Conservation (phyloP, 257 asterid species). For the Nicotiana benthamiana region DNA sequence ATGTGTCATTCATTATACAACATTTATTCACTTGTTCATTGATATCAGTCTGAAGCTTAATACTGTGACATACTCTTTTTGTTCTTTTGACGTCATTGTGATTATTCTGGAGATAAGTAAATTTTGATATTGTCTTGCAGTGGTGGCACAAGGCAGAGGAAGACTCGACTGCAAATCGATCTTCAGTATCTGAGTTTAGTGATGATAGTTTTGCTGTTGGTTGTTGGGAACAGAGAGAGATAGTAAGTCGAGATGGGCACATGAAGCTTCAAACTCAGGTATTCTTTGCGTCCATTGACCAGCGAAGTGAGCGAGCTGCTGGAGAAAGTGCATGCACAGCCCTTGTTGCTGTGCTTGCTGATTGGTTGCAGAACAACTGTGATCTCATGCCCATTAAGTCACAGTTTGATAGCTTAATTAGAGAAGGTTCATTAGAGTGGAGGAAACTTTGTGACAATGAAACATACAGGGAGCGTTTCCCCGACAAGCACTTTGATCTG, state of each 20-base stretch:
- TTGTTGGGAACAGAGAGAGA: constrained; percentile 77
- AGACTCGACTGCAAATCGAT: constrained; percentile 41
- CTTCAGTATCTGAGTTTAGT: constrained; percentile 82
- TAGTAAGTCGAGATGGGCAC: constrained; percentile 73
- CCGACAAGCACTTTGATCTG: constrained; percentile 92
- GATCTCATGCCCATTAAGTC: constrained; percentile 83
- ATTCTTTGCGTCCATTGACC: constrained; percentile 93
- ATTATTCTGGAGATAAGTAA: not conserved
- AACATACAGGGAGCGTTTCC: constrained; percentile 50
- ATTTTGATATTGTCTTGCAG: constrained; percentile 32
- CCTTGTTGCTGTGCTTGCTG: constrained; percentile 87
- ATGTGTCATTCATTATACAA: too few relatives aligned
- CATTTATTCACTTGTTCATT: too few relatives aligned
- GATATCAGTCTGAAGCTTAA: too few relatives aligned
- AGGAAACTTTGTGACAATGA: constrained; percentile 79
- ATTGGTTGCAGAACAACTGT: constrained; percentile 72
- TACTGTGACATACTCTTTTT: too few relatives aligned
- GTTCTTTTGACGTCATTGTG: too few relatives aligned
- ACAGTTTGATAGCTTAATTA: constrained; percentile 70
- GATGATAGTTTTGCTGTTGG: constrained; percentile 88
- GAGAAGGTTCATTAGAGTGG: constrained; percentile 95
- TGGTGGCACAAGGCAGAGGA: constrained; percentile 67
- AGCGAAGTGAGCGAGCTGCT: constrained; percentile 89
- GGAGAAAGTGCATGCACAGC: constrained; percentile 98
- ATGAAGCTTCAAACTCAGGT: constrained; percentile 67